phyloP scores from a whole-genome alignment of 192 early-diverging fungal genomes.

The Backusella macrospora region DNA sequence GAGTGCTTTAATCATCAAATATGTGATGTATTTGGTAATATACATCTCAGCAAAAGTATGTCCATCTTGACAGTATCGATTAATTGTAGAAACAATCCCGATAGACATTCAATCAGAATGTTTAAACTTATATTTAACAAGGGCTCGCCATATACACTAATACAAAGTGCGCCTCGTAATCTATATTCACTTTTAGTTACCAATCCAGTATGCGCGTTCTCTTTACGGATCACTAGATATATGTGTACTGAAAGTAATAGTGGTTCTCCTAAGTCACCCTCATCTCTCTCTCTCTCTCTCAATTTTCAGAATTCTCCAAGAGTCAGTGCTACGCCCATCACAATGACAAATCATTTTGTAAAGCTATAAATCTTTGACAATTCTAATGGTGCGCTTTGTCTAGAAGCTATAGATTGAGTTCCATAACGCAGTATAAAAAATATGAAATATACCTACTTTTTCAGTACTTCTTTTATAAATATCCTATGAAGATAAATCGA shows the following conservation, averaged over 20 bases:
- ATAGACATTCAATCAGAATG: slow-evolving; percentile 19
- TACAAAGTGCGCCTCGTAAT: slow-evolving; percentile 9
- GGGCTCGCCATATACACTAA: slow-evolving; percentile 16
- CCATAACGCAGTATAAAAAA: no score
- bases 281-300: slow-evolving; percentile 30
- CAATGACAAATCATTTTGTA: slow-evolving; percentile 45
- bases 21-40: not conserved
- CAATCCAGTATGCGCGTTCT: slow-evolving; percentile 23
- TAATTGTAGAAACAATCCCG: not conserved
- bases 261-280: slow-evolving; percentile 13
- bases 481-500: no score
- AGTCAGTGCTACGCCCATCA: slow-evolving; percentile 39
- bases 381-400: no score
- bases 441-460: no score
- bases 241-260: not conserved
- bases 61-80: not conserved
- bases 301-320: slow-evolving; percentile 36
- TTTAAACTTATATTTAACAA: slow-evolving; percentile 37
- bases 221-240: slow-evolving; percentile 10
- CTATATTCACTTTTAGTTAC: slow-evolving; percentile 21
- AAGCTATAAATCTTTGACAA: slow-evolving; percentile 55
- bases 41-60: slow-evolving; percentile 7
- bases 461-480: no score
- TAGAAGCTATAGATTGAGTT: no score
- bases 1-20: not conserved